Evolutionary conservation across 768 basidiomycete genomes (phyloP).

Genomic region (Suillus subaureus): DNA sequence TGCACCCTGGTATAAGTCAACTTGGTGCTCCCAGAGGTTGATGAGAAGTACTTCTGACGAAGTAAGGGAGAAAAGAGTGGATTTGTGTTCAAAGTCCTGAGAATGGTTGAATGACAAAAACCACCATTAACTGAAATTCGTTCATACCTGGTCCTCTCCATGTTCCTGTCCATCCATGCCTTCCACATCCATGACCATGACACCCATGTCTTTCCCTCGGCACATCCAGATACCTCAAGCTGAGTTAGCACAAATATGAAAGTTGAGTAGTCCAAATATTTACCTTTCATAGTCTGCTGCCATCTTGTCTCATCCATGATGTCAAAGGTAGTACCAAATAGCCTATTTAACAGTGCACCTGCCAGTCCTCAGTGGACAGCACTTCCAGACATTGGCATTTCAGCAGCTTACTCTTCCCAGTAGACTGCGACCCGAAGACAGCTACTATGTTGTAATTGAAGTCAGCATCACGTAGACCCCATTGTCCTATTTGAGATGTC

Average conservation of each 20-base stretch:
- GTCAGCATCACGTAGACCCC: slow-evolving; percentile 88
- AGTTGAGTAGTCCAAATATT: slow-evolving; percentile 16
- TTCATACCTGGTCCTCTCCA: slow-evolving; percentile 89
- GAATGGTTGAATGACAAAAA: background rate
- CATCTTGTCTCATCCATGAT: slow-evolving; percentile 95
- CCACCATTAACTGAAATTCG: background rate
- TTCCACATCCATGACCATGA: slow-evolving; percentile 99
- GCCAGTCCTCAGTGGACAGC: background rate
- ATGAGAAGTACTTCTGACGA: slow-evolving; percentile 95
- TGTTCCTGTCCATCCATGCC: slow-evolving; percentile 98
- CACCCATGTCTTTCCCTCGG: slow-evolving; percentile 77
- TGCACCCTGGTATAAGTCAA: slow-evolving; percentile 96
- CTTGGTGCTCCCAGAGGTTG: slow-evolving; percentile 99
- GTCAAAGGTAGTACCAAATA: slow-evolving; percentile 98
- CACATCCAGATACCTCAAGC: slow-evolving; percentile 97
- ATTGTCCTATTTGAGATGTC: slow-evolving; percentile 72
- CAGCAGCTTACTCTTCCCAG: slow-evolving; percentile 79
- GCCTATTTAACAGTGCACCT: slow-evolving; percentile 94
- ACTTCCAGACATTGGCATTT: slow-evolving; percentile 1
- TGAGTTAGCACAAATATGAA: slow-evolving; percentile 10
- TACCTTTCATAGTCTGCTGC: slow-evolving; percentile 97
- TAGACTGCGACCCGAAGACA: slow-evolving; percentile 94
- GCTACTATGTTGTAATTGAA: slow-evolving; percentile 97
- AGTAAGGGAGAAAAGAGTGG: slow-evolving; percentile 90
- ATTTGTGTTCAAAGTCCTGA: slow-evolving; percentile 97